Percentiles rank a stretch among this genome's conserved stretches.
phyloP scores from a whole-genome alignment of 768 basidiomycete genomes.

The Rhizopogon roseolus region DNA sequence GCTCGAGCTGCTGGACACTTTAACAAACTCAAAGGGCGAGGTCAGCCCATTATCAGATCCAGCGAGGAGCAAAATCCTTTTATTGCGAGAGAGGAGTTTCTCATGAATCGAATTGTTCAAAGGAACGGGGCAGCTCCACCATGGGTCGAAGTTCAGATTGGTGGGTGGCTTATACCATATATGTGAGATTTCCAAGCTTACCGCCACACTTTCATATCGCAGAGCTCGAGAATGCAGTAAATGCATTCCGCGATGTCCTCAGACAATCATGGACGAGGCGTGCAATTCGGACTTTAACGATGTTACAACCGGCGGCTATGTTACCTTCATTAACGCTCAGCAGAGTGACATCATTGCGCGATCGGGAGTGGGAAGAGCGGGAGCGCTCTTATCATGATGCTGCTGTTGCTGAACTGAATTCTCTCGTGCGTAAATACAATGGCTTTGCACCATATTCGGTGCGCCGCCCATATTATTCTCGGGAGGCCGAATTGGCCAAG shows the following conservation, averaged over 20 bases:
- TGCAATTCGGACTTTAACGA: slow-evolving; percentile 56
- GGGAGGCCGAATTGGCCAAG: slow-evolving; percentile 52
- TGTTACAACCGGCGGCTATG: slow-evolving; percentile 33
- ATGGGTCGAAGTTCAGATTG: slow-evolving; percentile 80
- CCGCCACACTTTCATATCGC: slow-evolving; percentile 3
- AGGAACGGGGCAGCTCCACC: slow-evolving; percentile 79
- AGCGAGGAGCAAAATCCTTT: slow-evolving; percentile 54
- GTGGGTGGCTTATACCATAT: slow-evolving; percentile 29
- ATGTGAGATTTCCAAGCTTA: slow-evolving; percentile 1
- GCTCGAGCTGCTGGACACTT: slow-evolving; percentile 67
- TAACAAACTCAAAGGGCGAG: slow-evolving; percentile 65
- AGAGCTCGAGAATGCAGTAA: slow-evolving; percentile 66
- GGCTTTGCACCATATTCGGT: slow-evolving; percentile 74
- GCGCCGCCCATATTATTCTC: slow-evolving; percentile 56
- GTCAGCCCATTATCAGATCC: slow-evolving; percentile 41
- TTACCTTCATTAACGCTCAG: slow-evolving; percentile 30
- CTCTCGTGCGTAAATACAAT: slow-evolving; percentile 75
- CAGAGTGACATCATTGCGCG: slow-evolving; percentile 45
- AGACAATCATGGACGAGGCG: slow-evolving; percentile 73
- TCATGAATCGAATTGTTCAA: slow-evolving; percentile 84
- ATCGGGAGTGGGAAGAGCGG: slow-evolving; percentile 64
- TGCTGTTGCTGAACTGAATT: slow-evolving; percentile 68
- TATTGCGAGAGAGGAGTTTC: slow-evolving; percentile 72
- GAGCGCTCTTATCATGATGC: slow-evolving; percentile 66
- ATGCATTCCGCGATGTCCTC: slow-evolving; percentile 59